phyloP scores from a whole-genome alignment of 192 early-diverging fungal species.

The Mortierella hygrophila region DNA sequence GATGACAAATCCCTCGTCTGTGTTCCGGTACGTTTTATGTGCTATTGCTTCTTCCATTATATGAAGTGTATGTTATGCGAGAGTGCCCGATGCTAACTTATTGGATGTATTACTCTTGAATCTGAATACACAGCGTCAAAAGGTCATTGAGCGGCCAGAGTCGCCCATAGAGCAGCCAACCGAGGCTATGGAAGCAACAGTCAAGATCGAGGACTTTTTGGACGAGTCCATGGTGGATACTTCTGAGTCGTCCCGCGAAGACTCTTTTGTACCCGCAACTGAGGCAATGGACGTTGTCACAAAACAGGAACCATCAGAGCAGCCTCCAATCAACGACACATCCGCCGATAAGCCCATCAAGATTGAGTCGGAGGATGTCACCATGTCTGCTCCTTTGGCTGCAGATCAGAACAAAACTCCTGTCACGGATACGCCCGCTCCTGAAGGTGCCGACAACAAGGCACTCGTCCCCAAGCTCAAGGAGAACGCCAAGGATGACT shows the following conservation, averaged over 20 bases:
- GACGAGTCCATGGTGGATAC: constrained; percentile 34
- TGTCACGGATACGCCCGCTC: background rate
- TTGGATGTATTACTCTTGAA: background rate
- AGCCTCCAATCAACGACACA: constrained; percentile 16
- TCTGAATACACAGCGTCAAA: constrained; percentile 10
- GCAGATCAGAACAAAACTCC: background rate
- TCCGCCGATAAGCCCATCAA: constrained; percentile 21
- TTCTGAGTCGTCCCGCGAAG: constrained; percentile 10
- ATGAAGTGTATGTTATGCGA: background rate
- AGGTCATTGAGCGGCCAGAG: background rate
- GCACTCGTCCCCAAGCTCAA: constrained; percentile 33
- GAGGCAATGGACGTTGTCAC: constrained; percentile 1
- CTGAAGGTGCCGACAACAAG: constrained; percentile 28
- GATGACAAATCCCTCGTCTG: constrained; percentile 77
- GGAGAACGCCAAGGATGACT: constrained; percentile 51
- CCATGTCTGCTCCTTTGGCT: constrained; percentile 14
- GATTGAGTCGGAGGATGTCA: constrained; percentile 37
- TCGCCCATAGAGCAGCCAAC: constrained; percentile 1
- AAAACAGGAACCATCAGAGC: constrained; percentile 37
- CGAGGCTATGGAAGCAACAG: constrained; percentile 6
- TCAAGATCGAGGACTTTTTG: constrained; percentile 48
- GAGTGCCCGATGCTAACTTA: background rate
- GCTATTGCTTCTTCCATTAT: background rate
- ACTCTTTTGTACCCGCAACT: background rate
- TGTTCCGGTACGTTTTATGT: constrained; percentile 64